A percentile compares a stretch with the other conserved stretches of the same genome.
phyloP scores from a whole-genome alignment of 192 early-diverging fungal genomes.

The Coemansia sp. region DNA sequence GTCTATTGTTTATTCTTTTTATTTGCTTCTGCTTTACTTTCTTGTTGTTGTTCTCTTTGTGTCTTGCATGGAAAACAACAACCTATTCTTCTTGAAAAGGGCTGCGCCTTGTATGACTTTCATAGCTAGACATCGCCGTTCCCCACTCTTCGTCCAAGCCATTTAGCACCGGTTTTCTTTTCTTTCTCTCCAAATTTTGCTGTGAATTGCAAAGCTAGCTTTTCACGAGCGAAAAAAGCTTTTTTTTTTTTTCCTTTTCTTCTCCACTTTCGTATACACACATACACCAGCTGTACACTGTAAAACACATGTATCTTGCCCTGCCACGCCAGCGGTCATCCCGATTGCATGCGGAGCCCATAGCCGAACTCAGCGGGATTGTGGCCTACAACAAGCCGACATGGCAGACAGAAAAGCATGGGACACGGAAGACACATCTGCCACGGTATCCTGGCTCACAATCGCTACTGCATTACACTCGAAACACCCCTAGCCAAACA shows the following conservation, averaged over 20 bases:
- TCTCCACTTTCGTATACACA: conserved; percentile 9
- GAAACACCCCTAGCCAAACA: not conserved
- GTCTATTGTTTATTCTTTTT: conserved; percentile 4
- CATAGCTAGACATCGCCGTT: not conserved
- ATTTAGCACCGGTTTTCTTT: conserved; percentile 7
- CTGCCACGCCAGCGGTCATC: conserved; percentile 8
- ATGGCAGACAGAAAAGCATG: conserved; percentile 7
- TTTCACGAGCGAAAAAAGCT: too few species aligned
- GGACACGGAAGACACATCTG: not conserved
- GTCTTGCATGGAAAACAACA: conserved; percentile 8
- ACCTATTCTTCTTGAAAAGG: not conserved
- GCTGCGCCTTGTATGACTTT: conserved; percentile 1
- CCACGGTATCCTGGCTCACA: not conserved
- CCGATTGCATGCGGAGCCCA: conserved; percentile 30
- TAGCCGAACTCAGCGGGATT: conserved; percentile 39
- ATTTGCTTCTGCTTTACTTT: conserved; percentile 15
- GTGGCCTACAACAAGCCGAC: conserved; percentile 31
- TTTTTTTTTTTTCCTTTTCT: conserved; percentile 11
- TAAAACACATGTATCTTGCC: conserved; percentile 9
- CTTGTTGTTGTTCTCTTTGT: conserved; percentile 21
- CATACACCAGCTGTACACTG: not conserved
- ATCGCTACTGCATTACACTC: conserved; percentile 10
- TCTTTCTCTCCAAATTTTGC: conserved; percentile 17
- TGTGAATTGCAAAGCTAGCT: not conserved
- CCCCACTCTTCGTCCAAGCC: not conserved